Evolutionary conservation across 805 yeast genomes (phyloP), one percentile per base, ranked within the genome.

Genomic region (Wickerhamiella sorbophila): DNA sequence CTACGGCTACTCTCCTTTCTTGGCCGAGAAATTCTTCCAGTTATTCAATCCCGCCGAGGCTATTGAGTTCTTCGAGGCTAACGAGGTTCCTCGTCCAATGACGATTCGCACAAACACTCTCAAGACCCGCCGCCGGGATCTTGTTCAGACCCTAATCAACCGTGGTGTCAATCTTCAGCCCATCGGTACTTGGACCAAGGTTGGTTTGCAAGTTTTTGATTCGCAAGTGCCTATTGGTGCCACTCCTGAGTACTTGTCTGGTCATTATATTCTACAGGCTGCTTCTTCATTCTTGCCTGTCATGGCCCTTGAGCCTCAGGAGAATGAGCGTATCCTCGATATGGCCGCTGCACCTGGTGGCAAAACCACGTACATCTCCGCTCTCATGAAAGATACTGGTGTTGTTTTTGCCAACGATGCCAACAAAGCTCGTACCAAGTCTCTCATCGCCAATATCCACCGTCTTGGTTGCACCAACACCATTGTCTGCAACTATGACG

Each of bases 271-370:
- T 48, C 67, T 91, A 54, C 99, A 91, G 64, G 99, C 99, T 34
- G 99, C 99, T 18, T 87, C 96, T 4, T 87, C 97, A 8, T 91
- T 88, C 64, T 66, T 91, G 57, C 99, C 99, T 6, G 95, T 87
- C 17, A 84, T 91, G 88, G 99, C 99, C 0, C 67, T 91, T 53
- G 88, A 78, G 48, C 98, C 99, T n/a, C 93, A 86, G 60, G 96
- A 86, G 63, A 78, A 82, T 58, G 99, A 91, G 67, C 79, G 98
- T 57, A 71, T 91, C 33, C 69, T 91, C 48, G 99, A 91, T 66
- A 91, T 91, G 99, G 97, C 98, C 38, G 94, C 98, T 46, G 96
- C 98, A 22, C 98, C 98, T 50, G 98, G 98, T 67, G 98, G 98
- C 64, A 88, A 88, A 60, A 85, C 96, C 17, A 88, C 98, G 2